Conservation (phyloP, 176 grass and related monocot species). For the Olyra latifolia region DNA sequence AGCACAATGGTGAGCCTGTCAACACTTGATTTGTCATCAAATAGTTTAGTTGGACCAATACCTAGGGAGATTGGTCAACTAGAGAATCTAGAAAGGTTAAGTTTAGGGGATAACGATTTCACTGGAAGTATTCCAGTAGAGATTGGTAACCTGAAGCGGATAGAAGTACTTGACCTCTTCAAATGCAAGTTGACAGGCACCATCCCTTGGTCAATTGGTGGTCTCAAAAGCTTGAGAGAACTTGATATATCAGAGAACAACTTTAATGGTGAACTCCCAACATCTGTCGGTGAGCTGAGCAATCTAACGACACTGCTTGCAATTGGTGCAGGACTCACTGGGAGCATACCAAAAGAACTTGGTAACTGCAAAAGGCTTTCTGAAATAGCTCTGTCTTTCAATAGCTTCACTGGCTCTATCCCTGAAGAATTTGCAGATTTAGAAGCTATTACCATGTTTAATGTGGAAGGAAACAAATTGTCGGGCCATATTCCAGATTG, state of each 20-base stretch:
- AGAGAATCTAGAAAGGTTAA: conserved; percentile 47
- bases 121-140: conserved; percentile 65
- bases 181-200: conserved; percentile 58
- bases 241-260: conserved; percentile 69
- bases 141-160: conserved; percentile 58
- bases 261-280: conserved; percentile 58
- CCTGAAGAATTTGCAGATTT: conserved; percentile 59
- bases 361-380: conserved; percentile 70
- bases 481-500: conserved; percentile 62
- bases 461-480: conserved; percentile 59
- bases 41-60: conserved; percentile 52
- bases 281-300: conserved; percentile 53
- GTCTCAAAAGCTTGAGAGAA: conserved; percentile 52
- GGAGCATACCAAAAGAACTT: conserved; percentile 63
- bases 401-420: conserved; percentile 58
- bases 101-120: conserved; percentile 50
- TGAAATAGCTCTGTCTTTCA: conserved; percentile 50
- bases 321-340: conserved; percentile 48
- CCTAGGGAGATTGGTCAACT: conserved; percentile 54
- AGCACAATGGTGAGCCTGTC: conserved; percentile 41
- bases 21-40: conserved; percentile 62
- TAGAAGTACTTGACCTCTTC: conserved; percentile 47
- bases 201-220: conserved; percentile 58
- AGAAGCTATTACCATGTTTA: conserved; percentile 49
- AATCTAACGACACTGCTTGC: conserved; percentile 46